Evolutionary conservation across 805 yeast genomes (phyloP), one percentile per base, ranked within the genome.

Genomic region (Monosporozyma solicola): DNA sequence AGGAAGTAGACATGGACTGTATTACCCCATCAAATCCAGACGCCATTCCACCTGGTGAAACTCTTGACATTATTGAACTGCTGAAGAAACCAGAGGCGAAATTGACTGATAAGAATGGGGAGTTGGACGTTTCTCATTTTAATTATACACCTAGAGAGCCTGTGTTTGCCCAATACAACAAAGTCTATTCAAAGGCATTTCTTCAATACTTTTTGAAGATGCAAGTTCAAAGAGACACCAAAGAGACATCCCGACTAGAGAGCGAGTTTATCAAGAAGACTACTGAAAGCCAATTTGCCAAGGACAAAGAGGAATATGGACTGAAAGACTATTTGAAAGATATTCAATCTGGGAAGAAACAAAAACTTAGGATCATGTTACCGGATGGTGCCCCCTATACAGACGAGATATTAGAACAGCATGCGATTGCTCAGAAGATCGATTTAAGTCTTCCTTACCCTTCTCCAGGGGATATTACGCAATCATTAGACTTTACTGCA

Each of bases 1-100:
- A 94, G 63, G 99, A 95, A 61, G 98, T 92, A n/a, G 82, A 83
- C 57, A 73, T 90, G 75, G 89, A 85, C 56, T 92, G 98, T 69
- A 75, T 89, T 2, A 95, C 99, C 0, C 97, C 97, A 0, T 88
- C 97, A 0, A 84, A 90, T 60, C 82, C 84, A 0, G 55, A 59
- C 0, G 71, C 92, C 0, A 83, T 91, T 16, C 79, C 85, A 1
- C 85, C 83, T 5, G 99, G 99, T 10, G 90, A 85, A 64, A 80
- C 88, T 0, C 62, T 87, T 15, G 82, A 82, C 57, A 89, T 94
- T 25, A 60, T 57, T 32, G 59, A 72, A 45, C 65, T 91, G 29
- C 64, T 87, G 50, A 70, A 69, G 5, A 74, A 68, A 27, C 63
- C 67, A 0, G 75, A 67, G 22, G 54, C 66, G 24, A 11, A 37